Evolutionary conservation across 2,329 filamentous ascomycete genomes (phyloP).

Genomic region (Nothopassalora personata): DNA sequence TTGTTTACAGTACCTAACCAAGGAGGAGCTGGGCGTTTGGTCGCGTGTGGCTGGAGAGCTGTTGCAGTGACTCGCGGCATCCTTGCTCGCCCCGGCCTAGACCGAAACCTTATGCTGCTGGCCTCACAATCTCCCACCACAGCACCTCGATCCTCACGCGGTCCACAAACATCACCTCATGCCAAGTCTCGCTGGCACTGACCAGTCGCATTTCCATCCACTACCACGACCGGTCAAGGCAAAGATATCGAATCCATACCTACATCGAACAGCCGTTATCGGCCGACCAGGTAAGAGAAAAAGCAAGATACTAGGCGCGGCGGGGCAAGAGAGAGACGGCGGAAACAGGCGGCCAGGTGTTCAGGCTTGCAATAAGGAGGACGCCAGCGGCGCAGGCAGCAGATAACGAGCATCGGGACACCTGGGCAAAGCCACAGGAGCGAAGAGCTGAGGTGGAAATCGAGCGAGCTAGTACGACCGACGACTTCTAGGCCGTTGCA

Average conservation of each 20-base stretch:
- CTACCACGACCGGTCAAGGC: neutral
- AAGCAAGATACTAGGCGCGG: neutral
- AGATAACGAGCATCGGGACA: neutral
- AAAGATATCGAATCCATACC: neutral
- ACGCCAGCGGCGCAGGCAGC: neutral
- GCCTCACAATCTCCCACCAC: neutral
- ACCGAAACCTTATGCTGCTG: neutral
- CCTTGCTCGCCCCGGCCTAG: neutral
- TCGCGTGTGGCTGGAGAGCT: neutral
- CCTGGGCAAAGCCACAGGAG: neutral
- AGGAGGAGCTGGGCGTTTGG: neutral
- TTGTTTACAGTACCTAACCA: neutral
- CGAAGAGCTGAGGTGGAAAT: neutral
- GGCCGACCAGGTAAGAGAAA: conserved; percentile 2
- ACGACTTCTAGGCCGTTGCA: conserved; percentile 6
- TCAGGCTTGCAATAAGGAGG: neutral
- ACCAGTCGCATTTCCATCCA: neutral
- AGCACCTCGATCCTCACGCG: neutral
- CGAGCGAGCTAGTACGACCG: conserved; percentile 7
- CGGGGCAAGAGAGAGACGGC: neutral
- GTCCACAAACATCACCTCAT: neutral
- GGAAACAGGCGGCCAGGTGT: neutral
- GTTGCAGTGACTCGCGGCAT: neutral
- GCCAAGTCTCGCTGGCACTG: neutral
- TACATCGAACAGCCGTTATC: neutral